Base-by-base conservation (phyloP, 2,329 filamentous ascomycete genomes). In the Septoria petroselini region DNA sequence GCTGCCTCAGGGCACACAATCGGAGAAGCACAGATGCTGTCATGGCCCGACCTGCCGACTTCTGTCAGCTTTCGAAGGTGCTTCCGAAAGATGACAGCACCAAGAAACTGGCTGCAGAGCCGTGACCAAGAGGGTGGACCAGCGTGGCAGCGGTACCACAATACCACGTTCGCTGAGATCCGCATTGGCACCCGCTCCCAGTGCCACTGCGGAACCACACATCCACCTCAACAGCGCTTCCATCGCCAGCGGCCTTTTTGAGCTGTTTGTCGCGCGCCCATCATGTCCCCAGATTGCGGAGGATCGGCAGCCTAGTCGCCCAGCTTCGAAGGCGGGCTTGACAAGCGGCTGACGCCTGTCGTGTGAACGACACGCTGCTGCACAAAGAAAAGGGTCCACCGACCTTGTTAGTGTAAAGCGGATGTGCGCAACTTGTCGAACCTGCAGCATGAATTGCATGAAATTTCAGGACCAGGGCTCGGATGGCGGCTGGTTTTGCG, bases 111-210 rank as follows among this genome's bases (percentile, higher is more conserved):
- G 39, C 48, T 12, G 41, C 43, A 42, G 29, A 34, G 43, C 30
- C 38, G 52, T 53, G 43, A 41, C 49, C 49, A 49, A 45, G 39
- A 38, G 42, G 40, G 55, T 58, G 55, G 55, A 50, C 42, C 55
- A 51, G 49, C 52, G 52, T 57, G 38, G 54, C 51, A 55, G 43
- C 47, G 46, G 44, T 48, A 54, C 48, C 54, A 50, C 42, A 38
- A 45, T 39, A 48, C 48, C 54, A 52, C 48, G 48, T 45, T 37
- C 45, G 42, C 48, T 51, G 34, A 18, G 37, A 25, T 35, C 33
- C 41, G 41, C 41, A 18, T 27, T 43, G n/a, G 27, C 27, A 17
- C n/a, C n/a, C n/a, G n/a, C n/a, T n/a, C n/a, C n/a, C n/a, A n/a
- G 11, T 18, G 35, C 35, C 9, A 15, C 23, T 5, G 5, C 9